Evolutionary conservation across 1,284 basidiomycete species (phyloP).

Genomic region (Cryptococcus sp.): DNA sequence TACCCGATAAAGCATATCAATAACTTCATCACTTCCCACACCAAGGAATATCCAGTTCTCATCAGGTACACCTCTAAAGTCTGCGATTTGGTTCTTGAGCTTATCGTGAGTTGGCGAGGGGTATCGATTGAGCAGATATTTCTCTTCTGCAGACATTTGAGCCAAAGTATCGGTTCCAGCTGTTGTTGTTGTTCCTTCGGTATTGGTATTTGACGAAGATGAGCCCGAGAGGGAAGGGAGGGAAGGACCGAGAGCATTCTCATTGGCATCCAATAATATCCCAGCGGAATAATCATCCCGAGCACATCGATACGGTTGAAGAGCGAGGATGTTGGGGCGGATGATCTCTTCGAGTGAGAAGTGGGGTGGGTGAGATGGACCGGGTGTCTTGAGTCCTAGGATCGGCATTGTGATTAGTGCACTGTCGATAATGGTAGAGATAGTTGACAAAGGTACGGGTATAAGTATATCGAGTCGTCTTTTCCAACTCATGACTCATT

Average conservation of each 20-base stretch:
- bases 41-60: slow-evolving; percentile 82
- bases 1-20: slow-evolving; percentile 89
- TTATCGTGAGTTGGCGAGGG: slow-evolving; percentile 54
- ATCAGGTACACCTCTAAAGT: slow-evolving; percentile 63
- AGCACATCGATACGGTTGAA: slow-evolving; percentile 92
- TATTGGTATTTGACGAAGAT: background rate
- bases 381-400: slow-evolving; percentile 44
- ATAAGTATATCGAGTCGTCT: no score
- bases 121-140: slow-evolving; percentile 47
- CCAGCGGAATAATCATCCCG: slow-evolving; percentile 92
- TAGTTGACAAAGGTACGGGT: no score
- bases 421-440: background rate
- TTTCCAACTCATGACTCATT: no score
- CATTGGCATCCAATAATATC: slow-evolving; percentile 96
- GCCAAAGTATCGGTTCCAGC: slow-evolving; percentile 27
- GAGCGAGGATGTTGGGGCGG: slow-evolving; percentile 85
- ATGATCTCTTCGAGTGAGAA: slow-evolving; percentile 80
- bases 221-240: slow-evolving; percentile 51
- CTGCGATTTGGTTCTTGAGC: slow-evolving; percentile 73
- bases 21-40: slow-evolving; percentile 94
- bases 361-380: slow-evolving; percentile 62
- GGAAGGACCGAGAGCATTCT: slow-evolving; percentile 88
- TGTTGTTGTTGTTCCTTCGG: slow-evolving; percentile 3
- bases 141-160: slow-evolving; percentile 35
- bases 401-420: slow-evolving; percentile 40